Evolutionary conservation across 768 basidiomycete species (phyloP), one percentile per base, ranked within the genome.

Genomic region (Russula foetens): DNA sequence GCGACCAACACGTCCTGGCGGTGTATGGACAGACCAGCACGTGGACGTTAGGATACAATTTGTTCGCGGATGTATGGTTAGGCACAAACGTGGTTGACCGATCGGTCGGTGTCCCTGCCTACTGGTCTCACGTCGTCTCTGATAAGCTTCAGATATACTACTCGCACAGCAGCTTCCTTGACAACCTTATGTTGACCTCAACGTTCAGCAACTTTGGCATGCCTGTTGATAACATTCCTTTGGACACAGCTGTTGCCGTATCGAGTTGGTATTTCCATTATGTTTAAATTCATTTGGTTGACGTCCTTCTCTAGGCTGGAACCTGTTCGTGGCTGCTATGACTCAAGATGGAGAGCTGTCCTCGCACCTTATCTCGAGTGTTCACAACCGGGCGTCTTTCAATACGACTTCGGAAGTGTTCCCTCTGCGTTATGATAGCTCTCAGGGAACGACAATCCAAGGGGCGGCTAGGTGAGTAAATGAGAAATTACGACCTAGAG

Each of bases 11-110:
- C 29, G n/a, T 43, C 45, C 48, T 58, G 33, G 28, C 14, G 24
- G 49, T 59, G 50, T 39, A 58, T 53, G 26, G 63, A 15, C 26
- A 54, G 28, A 7, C 52, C 17, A 48, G 15, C 48, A 80, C 79
- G 60, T 85, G 83, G 84, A 81, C 81, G 4, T 66, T 84, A 28
- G 72, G 80, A 11, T 86, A 88, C 71, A 86, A 86, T 71, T 66
- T 88, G 52, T 85, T 77, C 58, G 81, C 77, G 11, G 85, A 86
- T 67, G 80, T 77, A 67, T 71, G 86, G 43, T 70, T 86, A 50
- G 76, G 77, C 39, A 75, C 81, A 23, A 76, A 79, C 49, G 68
- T 86, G 17, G 81, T 86, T 71, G 65, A 61, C 11, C 31, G 45
- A 58, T 43, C 58, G 28, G 62, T 59, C 12, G 8, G 66, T 61